These are phyloP conservation scores for Russula ochroleuca DNA, from an alignment of 768 basidiomycete species.

Conservation along the genomic window DNA sequence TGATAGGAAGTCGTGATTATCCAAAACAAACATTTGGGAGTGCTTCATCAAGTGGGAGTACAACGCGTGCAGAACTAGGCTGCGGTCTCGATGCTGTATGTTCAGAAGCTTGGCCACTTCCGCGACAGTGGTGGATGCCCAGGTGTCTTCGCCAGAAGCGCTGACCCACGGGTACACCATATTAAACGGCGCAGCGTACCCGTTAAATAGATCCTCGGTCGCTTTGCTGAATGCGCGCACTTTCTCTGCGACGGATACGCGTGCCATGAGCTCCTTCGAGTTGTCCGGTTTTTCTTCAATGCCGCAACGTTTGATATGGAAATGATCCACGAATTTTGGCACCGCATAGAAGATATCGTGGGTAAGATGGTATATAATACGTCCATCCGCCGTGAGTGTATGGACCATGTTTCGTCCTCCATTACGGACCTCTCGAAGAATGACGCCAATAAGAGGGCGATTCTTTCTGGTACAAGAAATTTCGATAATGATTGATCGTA, in stretches of 20 bases:
- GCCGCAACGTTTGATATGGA: slow-evolving; percentile 51
- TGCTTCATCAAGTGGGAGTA: slow-evolving; percentile 64
- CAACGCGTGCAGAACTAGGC: slow-evolving; percentile 45
- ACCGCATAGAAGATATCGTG: slow-evolving; percentile 58
- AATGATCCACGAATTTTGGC: slow-evolving; percentile 49
- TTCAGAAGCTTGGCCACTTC: slow-evolving; percentile 45
- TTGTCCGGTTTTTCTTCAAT: slow-evolving; percentile 31
- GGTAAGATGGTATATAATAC: slow-evolving; percentile 1
- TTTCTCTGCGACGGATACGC: slow-evolving; percentile 59
- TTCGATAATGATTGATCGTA: not conserved
- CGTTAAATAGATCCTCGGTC: slow-evolving; percentile 41
- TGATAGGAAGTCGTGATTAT: slow-evolving; percentile 42
- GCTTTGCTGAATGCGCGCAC: slow-evolving; percentile 50
- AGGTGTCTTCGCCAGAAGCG: slow-evolving; percentile 45
- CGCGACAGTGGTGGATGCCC: slow-evolving; percentile 51
- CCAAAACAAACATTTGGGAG: slow-evolving; percentile 50
- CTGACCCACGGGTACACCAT: slow-evolving; percentile 44
- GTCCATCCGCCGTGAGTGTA: slow-evolving; percentile 12
- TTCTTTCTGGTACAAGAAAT: not conserved
- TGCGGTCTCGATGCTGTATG: slow-evolving; percentile 22
- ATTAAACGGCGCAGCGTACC: slow-evolving; percentile 33
- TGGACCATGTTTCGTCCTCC: slow-evolving; percentile 17
- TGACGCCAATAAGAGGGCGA: not conserved
- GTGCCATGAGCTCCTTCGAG: slow-evolving; percentile 47
- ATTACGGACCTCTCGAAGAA: slow-evolving; percentile 11